Conservation (phyloP, 306 rosid species). For the Trifolium repens region DNA sequence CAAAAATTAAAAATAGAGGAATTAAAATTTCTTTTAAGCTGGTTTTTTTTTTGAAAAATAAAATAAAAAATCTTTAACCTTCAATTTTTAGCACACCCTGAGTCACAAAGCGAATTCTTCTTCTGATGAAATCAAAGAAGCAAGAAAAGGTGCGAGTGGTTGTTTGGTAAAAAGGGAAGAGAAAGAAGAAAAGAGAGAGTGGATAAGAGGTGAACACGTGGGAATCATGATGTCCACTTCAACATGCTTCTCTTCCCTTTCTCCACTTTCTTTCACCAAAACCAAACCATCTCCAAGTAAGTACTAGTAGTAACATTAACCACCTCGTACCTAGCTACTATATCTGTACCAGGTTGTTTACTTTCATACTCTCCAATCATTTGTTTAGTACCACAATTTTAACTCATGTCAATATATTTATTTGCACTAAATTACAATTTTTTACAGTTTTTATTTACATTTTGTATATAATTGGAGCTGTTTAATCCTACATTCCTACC, state of each 20-base stretch:
- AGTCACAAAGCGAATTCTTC: too few relatives aligned
- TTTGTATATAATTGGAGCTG: not conserved
- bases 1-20: too few relatives aligned
- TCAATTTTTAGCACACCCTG: too few relatives aligned
- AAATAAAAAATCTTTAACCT: too few relatives aligned
- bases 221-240: constrained; percentile 50
- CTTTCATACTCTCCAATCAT: not conserved
- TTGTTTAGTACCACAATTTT: not conserved
- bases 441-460: not conserved
- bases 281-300: constrained; percentile 58
- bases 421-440: constrained; percentile 15
- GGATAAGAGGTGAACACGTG: constrained; percentile 47
- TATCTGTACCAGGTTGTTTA: not conserved
- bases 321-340: not conserved
- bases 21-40: too few relatives aligned
- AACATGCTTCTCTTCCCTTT: constrained; percentile 53
- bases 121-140: too few relatives aligned
- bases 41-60: too few relatives aligned
- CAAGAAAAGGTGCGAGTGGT: not conserved
- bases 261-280: constrained; percentile 55
- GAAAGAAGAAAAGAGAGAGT: not conserved
- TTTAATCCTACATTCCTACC: too few relatives aligned
- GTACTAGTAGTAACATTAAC: constrained; percentile 31
- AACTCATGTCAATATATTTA: constrained; percentile 5
- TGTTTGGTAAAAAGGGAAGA: not conserved